A percentile compares a stretch with the other conserved stretches of the same genome.
phyloP scores from a whole-genome alignment of 345 rosid species.

The Brassica incana region DNA sequence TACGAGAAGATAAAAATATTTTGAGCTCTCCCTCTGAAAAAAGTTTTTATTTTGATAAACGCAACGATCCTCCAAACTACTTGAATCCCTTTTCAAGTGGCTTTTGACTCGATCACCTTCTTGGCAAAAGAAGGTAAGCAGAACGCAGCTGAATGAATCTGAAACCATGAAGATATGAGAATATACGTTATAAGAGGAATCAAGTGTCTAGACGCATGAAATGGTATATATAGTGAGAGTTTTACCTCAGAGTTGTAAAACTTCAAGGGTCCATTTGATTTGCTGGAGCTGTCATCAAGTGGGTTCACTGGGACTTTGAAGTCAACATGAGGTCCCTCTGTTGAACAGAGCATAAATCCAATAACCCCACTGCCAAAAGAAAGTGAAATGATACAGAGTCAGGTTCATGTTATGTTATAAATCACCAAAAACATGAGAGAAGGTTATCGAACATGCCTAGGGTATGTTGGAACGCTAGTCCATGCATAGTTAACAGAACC shows the following conservation, averaged over 20 bases:
- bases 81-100: conserved; percentile 34
- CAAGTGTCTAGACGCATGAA: background rate
- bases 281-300: conserved; percentile 43
- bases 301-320: conserved; percentile 84
- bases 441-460: conserved; percentile 47
- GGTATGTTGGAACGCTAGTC: conserved; percentile 98
- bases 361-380: too few relatives aligned
- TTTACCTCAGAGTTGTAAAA: conserved; percentile 78
- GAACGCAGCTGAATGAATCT: conserved; percentile 95
- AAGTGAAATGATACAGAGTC: too few relatives aligned
- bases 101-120: conserved; percentile 69
- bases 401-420: too few relatives aligned
- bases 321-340: conserved; percentile 83
- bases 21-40: too few relatives aligned
- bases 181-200: background rate
- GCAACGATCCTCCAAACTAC: background rate
- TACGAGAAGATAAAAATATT: too few relatives aligned
- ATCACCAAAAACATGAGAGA: too few relatives aligned
- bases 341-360: conserved; percentile 98
- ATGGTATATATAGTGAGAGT: background rate
- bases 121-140: conserved; percentile 90
- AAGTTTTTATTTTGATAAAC: background rate
- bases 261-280: conserved; percentile 58
- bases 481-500: conserved; percentile 96
- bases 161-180: conserved; percentile 2